phyloP scores from a whole-genome alignment of 139 green algal genomes.

The Diplosphaera chodatii region DNA sequence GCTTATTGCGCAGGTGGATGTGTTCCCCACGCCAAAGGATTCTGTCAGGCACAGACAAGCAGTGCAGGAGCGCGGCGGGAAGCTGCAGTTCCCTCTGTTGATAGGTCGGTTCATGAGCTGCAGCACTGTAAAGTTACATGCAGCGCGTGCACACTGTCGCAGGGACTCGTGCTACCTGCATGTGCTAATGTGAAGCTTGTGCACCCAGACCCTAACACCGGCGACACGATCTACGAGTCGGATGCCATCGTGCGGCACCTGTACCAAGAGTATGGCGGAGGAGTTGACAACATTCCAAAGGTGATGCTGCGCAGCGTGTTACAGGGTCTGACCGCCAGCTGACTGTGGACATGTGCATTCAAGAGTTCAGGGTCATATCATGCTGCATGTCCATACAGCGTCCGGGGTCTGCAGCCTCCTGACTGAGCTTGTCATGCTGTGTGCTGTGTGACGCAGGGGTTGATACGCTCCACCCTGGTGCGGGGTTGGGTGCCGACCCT shows the following conservation, averaged over 20 bases:
- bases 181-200: too few relatives aligned
- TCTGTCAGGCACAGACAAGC: neutral
- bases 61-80: neutral
- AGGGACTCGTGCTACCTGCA: too few relatives aligned
- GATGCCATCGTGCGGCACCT: neutral
- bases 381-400: too few relatives aligned
- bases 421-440: neutral
- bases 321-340: too few relatives aligned
- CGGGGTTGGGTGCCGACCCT: constrained; percentile 17
- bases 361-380: too few relatives aligned
- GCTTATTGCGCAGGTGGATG: neutral
- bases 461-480: constrained; percentile 7
- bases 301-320: too few relatives aligned
- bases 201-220: too few relatives aligned
- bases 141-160: too few relatives aligned
- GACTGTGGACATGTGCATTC: too few relatives aligned
- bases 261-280: neutral
- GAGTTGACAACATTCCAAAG: too few relatives aligned
- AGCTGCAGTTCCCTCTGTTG: neutral
- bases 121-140: too few relatives aligned
- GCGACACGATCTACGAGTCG: neutral
- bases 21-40: neutral
- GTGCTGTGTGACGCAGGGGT: neutral
- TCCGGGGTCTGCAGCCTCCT: too few relatives aligned
- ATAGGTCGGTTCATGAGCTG: neutral